Base-by-base conservation (phyloP, 306 rosid species). In the Echinosophora koreensis region DNA sequence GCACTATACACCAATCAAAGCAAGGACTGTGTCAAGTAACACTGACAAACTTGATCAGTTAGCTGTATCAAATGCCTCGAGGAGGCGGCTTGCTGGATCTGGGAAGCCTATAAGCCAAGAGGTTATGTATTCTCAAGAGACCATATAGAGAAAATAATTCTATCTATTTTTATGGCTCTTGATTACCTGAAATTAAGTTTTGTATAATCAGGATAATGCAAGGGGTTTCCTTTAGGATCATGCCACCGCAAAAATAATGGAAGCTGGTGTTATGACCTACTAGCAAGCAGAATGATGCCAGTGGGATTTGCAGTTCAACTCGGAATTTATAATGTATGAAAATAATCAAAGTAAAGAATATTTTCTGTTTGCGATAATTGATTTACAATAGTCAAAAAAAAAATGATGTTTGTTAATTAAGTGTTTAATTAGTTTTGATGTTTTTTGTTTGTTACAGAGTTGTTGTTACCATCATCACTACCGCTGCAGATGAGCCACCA, bases 1-100 rank as follows among this genome's bases (percentile, higher is more conserved):
- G 47, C 93, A 89, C 70, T 91, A 89, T 59, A 65, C 83, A 74
- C 88, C 97, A 17, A 73, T 80, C 5, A 78, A 83, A 56, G 90
- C 88, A 78, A 74, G 97, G 51, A 65, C 80, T 18, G 79, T 52
- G 30, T 62, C 88, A 17, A 59, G 46, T 9, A 86, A 83, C 60
- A 87, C 86, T 5, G 97, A 93, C 77, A 87, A 79, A 82, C 96
- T 91, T 13, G 87, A 88, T 56, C 93, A 82, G 77, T 90, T 93
- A 79, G 80, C 96, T 7, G 69, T 91, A 78, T 93, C 98, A 5
- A 93, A 93, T 69, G 96, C 97, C 68, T 87, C 98, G 0, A 86
- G 81, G 80, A 89, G 98, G 74, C 86, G 97, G 5, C 85, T 91
- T 52, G 80, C 93, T 50, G 98, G 98, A 66, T 83, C 96, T 5